These are phyloP conservation scores for Penicillium salamii DNA, from an alignment of 495 filamentous ascomycete genomes.

Conservation along the genomic window DNA sequence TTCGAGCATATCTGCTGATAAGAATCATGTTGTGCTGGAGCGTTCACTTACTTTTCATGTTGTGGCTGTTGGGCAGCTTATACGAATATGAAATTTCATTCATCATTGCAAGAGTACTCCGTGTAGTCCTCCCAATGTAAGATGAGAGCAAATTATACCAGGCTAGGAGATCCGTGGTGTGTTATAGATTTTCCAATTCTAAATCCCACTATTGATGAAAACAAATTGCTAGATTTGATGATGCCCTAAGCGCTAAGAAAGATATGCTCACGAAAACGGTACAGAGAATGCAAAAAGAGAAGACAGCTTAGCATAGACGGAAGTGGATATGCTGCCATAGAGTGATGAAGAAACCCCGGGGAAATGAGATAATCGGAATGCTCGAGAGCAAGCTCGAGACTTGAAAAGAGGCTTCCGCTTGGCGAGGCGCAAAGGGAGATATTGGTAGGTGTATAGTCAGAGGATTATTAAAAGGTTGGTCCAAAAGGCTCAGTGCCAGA, in stretches of 20 bases:
- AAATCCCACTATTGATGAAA: slow-evolving; percentile 8
- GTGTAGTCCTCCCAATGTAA: no score
- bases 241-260: slow-evolving; percentile 30
- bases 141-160: no score
- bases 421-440: not conserved
- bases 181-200: no score
- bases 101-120: no score
- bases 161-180: no score
- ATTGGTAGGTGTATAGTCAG: not conserved
- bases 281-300: slow-evolving; percentile 13
- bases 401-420: not conserved
- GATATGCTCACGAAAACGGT: slow-evolving; percentile 22
- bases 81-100: not conserved
- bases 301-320: not conserved
- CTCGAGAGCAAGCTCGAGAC: not conserved
- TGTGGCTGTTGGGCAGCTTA: not conserved
- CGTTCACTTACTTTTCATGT: not conserved
- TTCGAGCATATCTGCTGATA: not conserved
- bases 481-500: slow-evolving; percentile 1
- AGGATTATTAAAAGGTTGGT: slow-evolving; percentile 2
- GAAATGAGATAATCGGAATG: not conserved
- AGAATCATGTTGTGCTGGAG: not conserved
- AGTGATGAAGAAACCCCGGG: not conserved
- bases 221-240: slow-evolving; percentile 10
- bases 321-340: slow-evolving; percentile 9